Evolutionary conservation across 2,329 filamentous ascomycete species (phyloP).

Genomic region (Alternaria arbusti): DNA sequence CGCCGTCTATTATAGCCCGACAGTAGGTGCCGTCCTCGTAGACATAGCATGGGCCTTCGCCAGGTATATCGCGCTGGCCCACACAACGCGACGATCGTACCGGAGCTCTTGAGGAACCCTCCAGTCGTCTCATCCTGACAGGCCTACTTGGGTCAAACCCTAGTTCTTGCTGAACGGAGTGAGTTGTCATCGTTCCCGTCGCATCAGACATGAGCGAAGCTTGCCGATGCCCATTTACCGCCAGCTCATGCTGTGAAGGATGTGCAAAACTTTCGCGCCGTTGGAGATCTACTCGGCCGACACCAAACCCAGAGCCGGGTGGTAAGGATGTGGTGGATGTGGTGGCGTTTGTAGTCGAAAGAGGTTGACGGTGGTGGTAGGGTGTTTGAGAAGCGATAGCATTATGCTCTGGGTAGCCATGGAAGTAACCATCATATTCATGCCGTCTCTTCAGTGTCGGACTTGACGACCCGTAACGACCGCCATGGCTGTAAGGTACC

Average conservation of each 20-base stretch:
- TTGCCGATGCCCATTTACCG: slow-evolving; percentile 28
- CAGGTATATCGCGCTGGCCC: slow-evolving; percentile 66
- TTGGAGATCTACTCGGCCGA: slow-evolving; percentile 29
- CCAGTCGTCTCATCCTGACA: slow-evolving; percentile 40
- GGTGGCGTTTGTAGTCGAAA: slow-evolving; percentile 23
- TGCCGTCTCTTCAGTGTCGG: slow-evolving; percentile 46
- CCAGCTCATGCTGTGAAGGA: slow-evolving; percentile 27
- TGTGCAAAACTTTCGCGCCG: slow-evolving; percentile 32
- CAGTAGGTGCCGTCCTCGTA: slow-evolving; percentile 86
- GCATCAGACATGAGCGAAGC: slow-evolving; percentile 37
- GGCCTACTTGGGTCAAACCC: slow-evolving; percentile 35
- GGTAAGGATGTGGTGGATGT: slow-evolving; percentile 33
- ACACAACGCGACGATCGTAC: slow-evolving; percentile 44
- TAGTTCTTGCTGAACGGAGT: slow-evolving; percentile 36
- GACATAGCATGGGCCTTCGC: slow-evolving; percentile 82
- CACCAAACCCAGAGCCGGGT: slow-evolving; percentile 27
- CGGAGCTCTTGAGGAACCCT: slow-evolving; percentile 42
- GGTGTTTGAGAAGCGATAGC: slow-evolving; percentile 36
- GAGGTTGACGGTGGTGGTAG: slow-evolving; percentile 36
- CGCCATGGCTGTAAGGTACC: slow-evolving; percentile 24
- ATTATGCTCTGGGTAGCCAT: slow-evolving; percentile 35
- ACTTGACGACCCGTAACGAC: slow-evolving; percentile 41
- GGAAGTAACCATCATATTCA: slow-evolving; percentile 40
- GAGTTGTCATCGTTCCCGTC: slow-evolving; percentile 16
- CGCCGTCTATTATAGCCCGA: slow-evolving; percentile 83